Conservation (phyloP, 768 basidiomycete species). For the Mycena maculata region DNA sequence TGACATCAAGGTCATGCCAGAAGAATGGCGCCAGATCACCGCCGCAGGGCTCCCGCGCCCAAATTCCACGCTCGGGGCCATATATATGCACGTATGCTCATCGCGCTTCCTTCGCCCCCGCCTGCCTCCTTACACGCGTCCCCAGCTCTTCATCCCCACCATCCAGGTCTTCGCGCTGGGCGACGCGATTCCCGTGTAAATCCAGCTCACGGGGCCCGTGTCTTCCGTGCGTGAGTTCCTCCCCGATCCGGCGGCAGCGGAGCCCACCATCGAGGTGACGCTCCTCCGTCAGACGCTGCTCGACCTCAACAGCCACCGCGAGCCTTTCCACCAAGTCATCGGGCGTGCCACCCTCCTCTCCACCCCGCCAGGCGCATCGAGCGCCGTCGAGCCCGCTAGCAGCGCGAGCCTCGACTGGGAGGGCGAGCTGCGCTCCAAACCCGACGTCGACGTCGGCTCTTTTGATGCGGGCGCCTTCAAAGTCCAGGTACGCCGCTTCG, state of each 20-base stretch:
- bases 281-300: constrained; percentile 15
- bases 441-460: neutral
- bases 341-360: neutral
- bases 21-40: constrained; percentile 12
- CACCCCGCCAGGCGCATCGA: constrained; percentile 1
- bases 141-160: constrained; percentile 15
- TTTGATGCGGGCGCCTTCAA: constrained; percentile 17
- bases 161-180: constrained; percentile 3
- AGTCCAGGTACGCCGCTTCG: neutral
- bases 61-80: neutral
- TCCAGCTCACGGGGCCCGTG: constrained; percentile 13
- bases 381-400: neutral
- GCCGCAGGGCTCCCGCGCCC: neutral
- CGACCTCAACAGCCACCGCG: neutral
- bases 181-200: constrained; percentile 11
- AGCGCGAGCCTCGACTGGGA: constrained; percentile 13
- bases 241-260: neutral
- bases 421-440: neutral
- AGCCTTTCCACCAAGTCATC: neutral
- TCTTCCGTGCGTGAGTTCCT: constrained; percentile 14
- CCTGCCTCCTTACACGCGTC: neutral
- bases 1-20: constrained; percentile 19
- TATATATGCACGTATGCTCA: constrained; percentile 8
- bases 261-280: neutral
- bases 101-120: neutral